Conservation (phyloP, 164 flowering plant genomes). For the Paratinospora sagittata region DNA sequence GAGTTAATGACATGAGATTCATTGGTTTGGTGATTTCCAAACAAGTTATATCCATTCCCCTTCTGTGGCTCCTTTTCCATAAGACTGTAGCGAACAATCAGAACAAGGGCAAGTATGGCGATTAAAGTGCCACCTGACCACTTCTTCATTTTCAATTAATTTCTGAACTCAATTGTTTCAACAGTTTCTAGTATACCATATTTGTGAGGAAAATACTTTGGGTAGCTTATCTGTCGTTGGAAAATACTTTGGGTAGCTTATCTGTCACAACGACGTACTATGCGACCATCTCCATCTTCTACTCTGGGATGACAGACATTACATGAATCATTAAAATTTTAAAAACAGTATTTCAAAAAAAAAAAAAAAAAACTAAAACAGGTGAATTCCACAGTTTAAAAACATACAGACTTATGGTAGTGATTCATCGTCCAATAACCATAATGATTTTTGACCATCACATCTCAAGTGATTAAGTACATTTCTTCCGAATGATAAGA, state of each 20-base stretch:
- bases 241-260: too few relatives aligned
- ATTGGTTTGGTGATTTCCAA: slow-evolving; percentile 30
- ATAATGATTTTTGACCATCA: not conserved
- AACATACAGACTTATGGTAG: not conserved
- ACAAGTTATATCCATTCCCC: slow-evolving; percentile 51
- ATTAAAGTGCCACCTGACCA: slow-evolving; percentile 68
- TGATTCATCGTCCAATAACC: not conserved
- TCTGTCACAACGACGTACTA: not conserved
- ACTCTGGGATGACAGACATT: not conserved
- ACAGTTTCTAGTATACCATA: not conserved
- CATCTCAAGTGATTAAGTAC: not conserved
- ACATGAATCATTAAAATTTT: not conserved
- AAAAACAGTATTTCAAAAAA: too few relatives aligned
- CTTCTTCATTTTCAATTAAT: slow-evolving; percentile 48
- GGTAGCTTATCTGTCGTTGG: too few relatives aligned
- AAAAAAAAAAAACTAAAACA: too few relatives aligned
- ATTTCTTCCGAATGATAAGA: not conserved
- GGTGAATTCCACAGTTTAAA: too few relatives aligned
- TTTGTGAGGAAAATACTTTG: not conserved
- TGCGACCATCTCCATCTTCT: not conserved
- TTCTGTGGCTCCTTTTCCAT: slow-evolving; percentile 32
- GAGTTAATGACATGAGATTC: slow-evolving; percentile 10
- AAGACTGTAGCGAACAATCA: slow-evolving; percentile 49
- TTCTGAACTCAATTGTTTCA: not conserved
- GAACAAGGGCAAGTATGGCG: slow-evolving; percentile 41